phyloP scores from a whole-genome alignment of 306 rosid species.

The Heteromeles arbutifolia region DNA sequence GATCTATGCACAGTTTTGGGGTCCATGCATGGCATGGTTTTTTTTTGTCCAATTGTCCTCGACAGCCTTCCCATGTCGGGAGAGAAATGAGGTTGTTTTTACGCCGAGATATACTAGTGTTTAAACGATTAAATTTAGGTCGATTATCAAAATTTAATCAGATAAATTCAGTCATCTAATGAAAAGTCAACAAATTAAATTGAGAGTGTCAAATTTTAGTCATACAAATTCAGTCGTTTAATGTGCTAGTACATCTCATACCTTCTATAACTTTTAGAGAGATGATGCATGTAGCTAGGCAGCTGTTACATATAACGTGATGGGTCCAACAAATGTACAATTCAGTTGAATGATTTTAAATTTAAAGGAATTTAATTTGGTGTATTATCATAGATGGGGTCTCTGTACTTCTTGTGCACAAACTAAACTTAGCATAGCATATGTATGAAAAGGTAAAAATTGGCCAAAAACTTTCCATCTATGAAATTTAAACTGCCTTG shows the following conservation, averaged over 20 bases:
- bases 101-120: too few relatives aligned
- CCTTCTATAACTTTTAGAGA: too few relatives aligned
- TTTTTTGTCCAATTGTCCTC: background rate
- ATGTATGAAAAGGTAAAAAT: background rate
- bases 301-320: background rate
- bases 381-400: background rate
- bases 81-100: background rate
- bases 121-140: too few relatives aligned
- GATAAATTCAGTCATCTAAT: too few relatives aligned
- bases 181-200: too few relatives aligned
- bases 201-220: background rate
- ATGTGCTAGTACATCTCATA: background rate
- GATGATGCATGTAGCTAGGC: too few relatives aligned
- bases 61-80: slow-evolving; percentile 1
- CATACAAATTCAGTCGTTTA: too few relatives aligned
- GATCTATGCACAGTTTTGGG: background rate
- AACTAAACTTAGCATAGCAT: background rate
- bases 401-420: background rate
- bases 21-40: background rate
- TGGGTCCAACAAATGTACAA: background rate
- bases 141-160: background rate
- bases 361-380: background rate
- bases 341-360: background rate
- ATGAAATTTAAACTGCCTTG: background rate
- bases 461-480: background rate